Evolutionary conservation across 1,284 basidiomycete genomes (phyloP).

Genomic region (Coniferiporia sulphurascens): DNA sequence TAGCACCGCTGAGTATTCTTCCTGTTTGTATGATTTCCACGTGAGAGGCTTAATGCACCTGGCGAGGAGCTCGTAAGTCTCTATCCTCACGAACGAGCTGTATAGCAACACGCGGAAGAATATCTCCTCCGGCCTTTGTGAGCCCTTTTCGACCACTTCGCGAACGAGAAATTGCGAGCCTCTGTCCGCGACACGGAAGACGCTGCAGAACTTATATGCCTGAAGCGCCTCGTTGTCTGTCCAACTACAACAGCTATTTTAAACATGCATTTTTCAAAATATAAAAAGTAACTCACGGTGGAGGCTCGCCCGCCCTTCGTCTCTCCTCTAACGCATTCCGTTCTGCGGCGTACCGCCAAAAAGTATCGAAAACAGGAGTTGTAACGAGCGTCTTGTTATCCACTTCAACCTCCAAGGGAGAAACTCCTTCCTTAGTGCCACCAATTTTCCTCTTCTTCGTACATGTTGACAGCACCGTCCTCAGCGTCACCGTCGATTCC

Average conservation of each 20-base stretch:
- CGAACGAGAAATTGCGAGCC: slow-evolving; percentile 53
- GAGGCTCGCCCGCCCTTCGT: slow-evolving; percentile 41
- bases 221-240: slow-evolving; percentile 47
- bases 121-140: slow-evolving; percentile 47
- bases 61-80: slow-evolving; percentile 55
- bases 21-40: slow-evolving; percentile 44
- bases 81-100: slow-evolving; percentile 53
- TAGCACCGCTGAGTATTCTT: slow-evolving; percentile 45
- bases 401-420: neutral
- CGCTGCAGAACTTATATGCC: slow-evolving; percentile 53
- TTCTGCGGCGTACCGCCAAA: slow-evolving; percentile 54
- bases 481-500: neutral
- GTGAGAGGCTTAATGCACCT: slow-evolving; percentile 44
- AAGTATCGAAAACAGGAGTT: slow-evolving; percentile 42
- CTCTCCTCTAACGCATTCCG: slow-evolving; percentile 51
- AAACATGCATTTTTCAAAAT: slow-evolving; percentile 13
- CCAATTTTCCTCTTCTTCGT: neutral
- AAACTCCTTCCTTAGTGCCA: neutral
- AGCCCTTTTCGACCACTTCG: slow-evolving; percentile 58
- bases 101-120: slow-evolving; percentile 59
- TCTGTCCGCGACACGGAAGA: slow-evolving; percentile 56
- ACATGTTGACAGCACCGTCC: neutral
- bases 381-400: slow-evolving; percentile 1
- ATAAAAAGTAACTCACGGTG: slow-evolving; percentile 39
- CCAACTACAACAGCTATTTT: slow-evolving; percentile 39